Evolutionary conservation across 169 alveolate species (phyloP).

Genomic region (Eimeria necatrix): DNA sequence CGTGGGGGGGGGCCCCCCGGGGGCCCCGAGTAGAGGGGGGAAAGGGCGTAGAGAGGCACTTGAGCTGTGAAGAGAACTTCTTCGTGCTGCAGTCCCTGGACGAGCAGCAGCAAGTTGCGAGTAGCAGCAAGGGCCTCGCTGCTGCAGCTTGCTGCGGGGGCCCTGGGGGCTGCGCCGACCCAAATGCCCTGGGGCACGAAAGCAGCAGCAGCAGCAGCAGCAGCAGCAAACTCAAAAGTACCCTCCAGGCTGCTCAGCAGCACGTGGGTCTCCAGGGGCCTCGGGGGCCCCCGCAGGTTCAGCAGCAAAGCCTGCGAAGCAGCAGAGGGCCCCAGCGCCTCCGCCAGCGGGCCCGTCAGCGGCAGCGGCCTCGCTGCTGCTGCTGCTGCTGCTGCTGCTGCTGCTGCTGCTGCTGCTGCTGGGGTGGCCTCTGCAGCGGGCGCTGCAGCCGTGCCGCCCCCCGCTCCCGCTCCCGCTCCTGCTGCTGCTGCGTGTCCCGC

Average conservation of each 20-base stretch:
- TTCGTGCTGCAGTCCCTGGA: not conserved
- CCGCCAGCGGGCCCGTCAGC: constrained; percentile 11
- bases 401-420: constrained; percentile 30
- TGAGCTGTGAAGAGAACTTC: not conserved
- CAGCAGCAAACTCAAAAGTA: not conserved
- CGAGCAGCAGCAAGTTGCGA: not conserved
- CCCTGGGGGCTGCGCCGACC: constrained; percentile 18
- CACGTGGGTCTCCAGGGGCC: not conserved
- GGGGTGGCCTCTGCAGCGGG: no score
- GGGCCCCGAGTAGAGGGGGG: no score
- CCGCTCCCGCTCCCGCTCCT: no score
- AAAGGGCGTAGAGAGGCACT: no score
- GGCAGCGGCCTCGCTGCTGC: constrained; percentile 27
- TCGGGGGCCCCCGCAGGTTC: constrained; percentile 37
- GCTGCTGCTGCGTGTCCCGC: no score
- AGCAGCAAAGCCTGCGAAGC: not conserved
- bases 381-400: constrained; percentile 14
- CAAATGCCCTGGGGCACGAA: constrained; percentile 24
- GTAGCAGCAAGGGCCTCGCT: not conserved
- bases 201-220: no score
- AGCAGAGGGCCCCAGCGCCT: not conserved
- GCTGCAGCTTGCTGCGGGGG: not conserved
- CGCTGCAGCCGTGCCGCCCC: no score
- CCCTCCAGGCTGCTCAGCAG: constrained; percentile 9
- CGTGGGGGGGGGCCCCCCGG: no score